Base-by-base conservation (phyloP, 2,329 filamentous ascomycete genomes). In the Alternaria incomplexa region DNA sequence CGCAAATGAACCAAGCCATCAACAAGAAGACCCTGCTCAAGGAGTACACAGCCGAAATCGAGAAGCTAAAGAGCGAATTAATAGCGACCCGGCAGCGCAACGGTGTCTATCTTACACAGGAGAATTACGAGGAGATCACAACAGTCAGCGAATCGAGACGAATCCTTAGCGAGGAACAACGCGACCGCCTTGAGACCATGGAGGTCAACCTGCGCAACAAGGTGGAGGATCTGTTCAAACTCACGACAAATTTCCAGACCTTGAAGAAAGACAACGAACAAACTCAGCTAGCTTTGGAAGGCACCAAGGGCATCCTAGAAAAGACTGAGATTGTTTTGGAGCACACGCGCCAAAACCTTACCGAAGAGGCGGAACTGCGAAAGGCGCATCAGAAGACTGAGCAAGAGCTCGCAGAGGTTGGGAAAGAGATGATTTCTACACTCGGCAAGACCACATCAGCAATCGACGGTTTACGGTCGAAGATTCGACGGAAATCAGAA, bases 81-180 rank as follows among this genome's bases (percentile, higher is more conserved):
- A 96, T 97, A 67, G 91, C 93, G 4, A 97, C 96, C 6, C 86
- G 96, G 23, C 93, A 97, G 77, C 90, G 96, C 40, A 97, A 98
- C 76, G 96, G 96, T 56, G 95, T 99, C 3, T 98, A 98, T 77
- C 85, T 99, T 32, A 91, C 95, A 0, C 91, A 93, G 60, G 93
- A 97, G 62, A 88, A 88, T 15, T 97, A 93, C 74, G 95, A 98
- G 76, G 92, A 97, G 72, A 91, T 99, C 81, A 95, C 90, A 0
- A 91, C 92, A 6, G 90, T 97, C 78, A 97, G 92, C 80, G 96
- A 99, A 80, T 97, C 95, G 3, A 88, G 94, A 56, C 87, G 93
- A 12, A 97, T 98, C 65, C 86, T 98, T 43, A 91, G 91, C 69
- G 95, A 98, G 73, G 96, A 99, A 77, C 95, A 98, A 74, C 87